Evolutionary conservation across 129 eudicot species (phyloP), one percentile per base, ranked within the genome.

Genomic region (Oenanthe sinensis): DNA sequence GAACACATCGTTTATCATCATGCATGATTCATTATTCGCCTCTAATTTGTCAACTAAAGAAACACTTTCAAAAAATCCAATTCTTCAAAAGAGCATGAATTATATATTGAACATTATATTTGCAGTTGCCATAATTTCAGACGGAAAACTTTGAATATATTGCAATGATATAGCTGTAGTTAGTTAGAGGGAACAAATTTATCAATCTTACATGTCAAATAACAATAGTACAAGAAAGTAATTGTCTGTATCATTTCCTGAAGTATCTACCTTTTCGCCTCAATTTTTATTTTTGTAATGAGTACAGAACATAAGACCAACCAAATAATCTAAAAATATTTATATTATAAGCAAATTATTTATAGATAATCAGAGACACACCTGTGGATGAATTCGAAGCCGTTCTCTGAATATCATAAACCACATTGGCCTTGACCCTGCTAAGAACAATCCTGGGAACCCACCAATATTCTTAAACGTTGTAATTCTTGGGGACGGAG

Each of bases 381-480:
- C 99, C 97, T 96, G 99, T 26, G 99, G 97, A 86, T 96, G 99
- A 55, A 96, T 79, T 69, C 99, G 91, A 75, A 96, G 84, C 46
- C 99, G 97, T 74, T 89, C 99, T 79, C 97, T 82, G 80, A 96
- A 96, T 73, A 88, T 75, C 99, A 96, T 92, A 80, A 92, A 90
- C 99, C 99, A 96, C n/a, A 92, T 86, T 58, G 99, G 99, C 76
- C 97, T 79, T 71, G 94, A 86, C 28, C 99, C 97, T 46, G 91
- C 81, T 20, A 96, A 85, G 50, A 96, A 96, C 52, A 90, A 81
- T 72, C 99, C 99, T 43, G 93, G 95, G 82, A 71, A 82, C 39
- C 97, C 97, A 81, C 97, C 95, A 81, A 96, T 88, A 79, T 92
- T 96, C 77, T 89, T 96, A 79, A 92, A 96, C 79, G 84, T 77